Percentiles rank a stretch among this genome's conserved stretches.
Conservation (phyloP, 1,284 basidiomycete genomes). For the Tilletia setariae region DNA sequence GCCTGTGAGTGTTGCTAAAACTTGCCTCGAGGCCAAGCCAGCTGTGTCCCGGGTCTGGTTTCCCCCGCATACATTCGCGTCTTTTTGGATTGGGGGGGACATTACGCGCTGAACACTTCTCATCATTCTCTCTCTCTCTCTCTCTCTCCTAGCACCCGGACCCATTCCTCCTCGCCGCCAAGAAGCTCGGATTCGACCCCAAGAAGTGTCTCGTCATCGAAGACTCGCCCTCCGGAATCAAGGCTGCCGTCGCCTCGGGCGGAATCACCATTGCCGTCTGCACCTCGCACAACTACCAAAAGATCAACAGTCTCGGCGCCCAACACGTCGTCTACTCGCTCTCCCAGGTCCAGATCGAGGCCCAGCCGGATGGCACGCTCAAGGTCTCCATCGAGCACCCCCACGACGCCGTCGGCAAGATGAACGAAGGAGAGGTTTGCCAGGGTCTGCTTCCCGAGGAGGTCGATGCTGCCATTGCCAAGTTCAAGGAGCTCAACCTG, state of each 20-base stretch:
- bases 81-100: background rate
- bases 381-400: conserved; percentile 14
- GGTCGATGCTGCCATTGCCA: conserved; percentile 14
- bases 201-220: conserved; percentile 64
- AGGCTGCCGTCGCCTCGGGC: conserved; percentile 66
- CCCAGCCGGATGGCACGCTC: background rate
- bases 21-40: too few relatives aligned
- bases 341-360: conserved; percentile 11
- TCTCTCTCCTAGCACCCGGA: conserved; percentile 65
- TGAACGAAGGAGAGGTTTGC: conserved; percentile 16
- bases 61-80: background rate
- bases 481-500: conserved; percentile 18
- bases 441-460: conserved; percentile 13
- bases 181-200: conserved; percentile 65
- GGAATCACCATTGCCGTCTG: conserved; percentile 74
- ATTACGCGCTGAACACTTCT: background rate
- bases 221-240: conserved; percentile 63
- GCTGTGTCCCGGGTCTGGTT: too few relatives aligned
- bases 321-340: conserved; percentile 18
- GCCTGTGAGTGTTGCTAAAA: conserved; percentile 44
- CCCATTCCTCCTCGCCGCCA: conserved; percentile 71
- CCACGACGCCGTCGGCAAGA: background rate
- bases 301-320: conserved; percentile 20
- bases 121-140: conserved; percentile 12
- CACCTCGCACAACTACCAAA: conserved; percentile 57